Conservation (phyloP, 805 yeast genomes). For the Alloascoidea africana region DNA sequence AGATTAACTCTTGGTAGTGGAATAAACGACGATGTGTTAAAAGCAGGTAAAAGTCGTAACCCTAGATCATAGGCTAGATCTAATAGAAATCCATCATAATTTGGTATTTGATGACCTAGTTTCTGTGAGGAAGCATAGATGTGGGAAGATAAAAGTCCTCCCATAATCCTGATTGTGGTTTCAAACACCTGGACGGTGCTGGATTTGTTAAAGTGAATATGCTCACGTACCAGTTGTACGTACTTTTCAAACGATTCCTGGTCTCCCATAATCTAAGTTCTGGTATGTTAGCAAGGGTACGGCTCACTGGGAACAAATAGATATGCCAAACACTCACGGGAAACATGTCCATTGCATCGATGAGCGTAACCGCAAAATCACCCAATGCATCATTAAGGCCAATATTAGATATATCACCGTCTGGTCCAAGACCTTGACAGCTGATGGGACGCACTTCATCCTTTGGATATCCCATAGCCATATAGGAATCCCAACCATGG, state of each 20-base stretch:
- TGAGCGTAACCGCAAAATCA: slow-evolving; percentile 59
- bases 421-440: slow-evolving; percentile 57
- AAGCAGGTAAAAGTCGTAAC: slow-evolving; percentile 52
- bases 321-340: slow-evolving; percentile 33
- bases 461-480: slow-evolving; percentile 56
- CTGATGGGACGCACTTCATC: slow-evolving; percentile 66
- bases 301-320: neutral
- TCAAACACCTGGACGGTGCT: slow-evolving; percentile 82
- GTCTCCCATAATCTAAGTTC: slow-evolving; percentile 32
- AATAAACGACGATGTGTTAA: slow-evolving; percentile 39
- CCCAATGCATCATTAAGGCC: slow-evolving; percentile 76
- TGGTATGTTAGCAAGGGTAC: neutral
- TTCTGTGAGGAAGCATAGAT: slow-evolving; percentile 41
- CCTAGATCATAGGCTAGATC: slow-evolving; percentile 66
- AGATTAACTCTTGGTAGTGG: slow-evolving; percentile 77
- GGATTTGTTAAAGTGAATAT: slow-evolving; percentile 37
- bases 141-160: slow-evolving; percentile 72
- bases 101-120: slow-evolving; percentile 23
- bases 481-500: slow-evolving; percentile 64
- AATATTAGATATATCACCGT: slow-evolving; percentile 35
- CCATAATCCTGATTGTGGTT: slow-evolving; percentile 65
- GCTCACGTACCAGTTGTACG: slow-evolving; percentile 23
- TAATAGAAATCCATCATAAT: slow-evolving; percentile 62
- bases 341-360: slow-evolving; percentile 70
- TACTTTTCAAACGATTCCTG: slow-evolving; percentile 34